Conservation (phyloP, 345 rosid species). For the Arabis hirsuta region DNA sequence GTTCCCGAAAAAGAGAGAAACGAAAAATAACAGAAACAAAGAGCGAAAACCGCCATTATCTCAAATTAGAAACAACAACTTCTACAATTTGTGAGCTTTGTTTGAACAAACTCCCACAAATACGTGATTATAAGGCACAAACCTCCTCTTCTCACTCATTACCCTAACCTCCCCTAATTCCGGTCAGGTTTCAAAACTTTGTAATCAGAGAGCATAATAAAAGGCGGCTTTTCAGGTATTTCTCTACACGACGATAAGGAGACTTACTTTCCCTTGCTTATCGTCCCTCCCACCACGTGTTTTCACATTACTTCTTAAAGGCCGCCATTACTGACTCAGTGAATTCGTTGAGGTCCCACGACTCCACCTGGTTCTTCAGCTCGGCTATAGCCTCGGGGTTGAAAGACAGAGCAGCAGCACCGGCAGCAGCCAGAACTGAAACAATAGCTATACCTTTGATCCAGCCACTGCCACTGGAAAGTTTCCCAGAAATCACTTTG, state of each 20-base stretch:
- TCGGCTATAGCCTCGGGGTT: constrained; percentile 25
- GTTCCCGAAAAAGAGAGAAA: not conserved
- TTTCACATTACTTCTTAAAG: constrained; percentile 22
- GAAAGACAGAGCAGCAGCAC: constrained; percentile 31
- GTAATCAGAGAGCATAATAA: constrained; percentile 22
- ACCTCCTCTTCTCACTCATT: constrained; percentile 27
- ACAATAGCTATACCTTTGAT: constrained; percentile 49
- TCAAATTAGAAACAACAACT: constrained; percentile 30
- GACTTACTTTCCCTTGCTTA: constrained; percentile 36
- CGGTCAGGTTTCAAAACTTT: constrained; percentile 19
- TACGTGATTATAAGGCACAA: constrained; percentile 14
- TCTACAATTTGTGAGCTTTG: constrained; percentile 30
- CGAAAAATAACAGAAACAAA: constrained; percentile 7
- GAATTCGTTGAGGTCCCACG: constrained; percentile 32
- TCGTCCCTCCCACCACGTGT: not conserved
- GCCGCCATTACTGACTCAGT: constrained; percentile 20
- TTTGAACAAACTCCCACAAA: constrained; percentile 14
- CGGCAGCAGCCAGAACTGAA: constrained; percentile 57
- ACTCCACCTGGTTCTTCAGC: constrained; percentile 30
- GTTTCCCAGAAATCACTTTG: constrained; percentile 50
- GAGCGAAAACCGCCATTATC: not conserved
- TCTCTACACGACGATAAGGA: constrained; percentile 36
- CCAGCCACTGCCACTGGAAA: constrained; percentile 53
- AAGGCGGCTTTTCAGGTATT: constrained; percentile 8
- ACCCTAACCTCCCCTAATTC: constrained; percentile 18